Base-by-base conservation (phyloP, 257 asterid genomes). In the Rhazya stricta region DNA sequence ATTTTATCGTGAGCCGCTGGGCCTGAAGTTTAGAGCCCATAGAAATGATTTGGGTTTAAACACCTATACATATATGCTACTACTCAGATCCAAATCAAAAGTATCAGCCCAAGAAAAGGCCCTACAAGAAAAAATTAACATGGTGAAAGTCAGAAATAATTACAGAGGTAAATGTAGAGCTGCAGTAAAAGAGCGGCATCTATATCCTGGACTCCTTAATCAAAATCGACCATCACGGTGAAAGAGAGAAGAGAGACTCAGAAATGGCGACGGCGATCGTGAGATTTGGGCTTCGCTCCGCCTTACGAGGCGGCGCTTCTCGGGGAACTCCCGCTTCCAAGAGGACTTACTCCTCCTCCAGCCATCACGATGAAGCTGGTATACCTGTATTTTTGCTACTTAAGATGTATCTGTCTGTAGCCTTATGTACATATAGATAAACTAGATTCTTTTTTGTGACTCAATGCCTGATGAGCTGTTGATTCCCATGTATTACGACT, bases 291-390 rank as follows among this genome's bases (percentile, higher is more conserved):
- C 67, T 90, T 74, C 97, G 98, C 76, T 83, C 95, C 78, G 91
- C 91, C 86, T 84, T 89, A 23, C 92, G 96, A 56, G 84, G 93
- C 13, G 84, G 97, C 70, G 86, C 86, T 25, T 41, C 94, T 76
- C 87, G 88, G 70, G 77, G 72, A 42, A 48, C 88, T 73, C 82
- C 84, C 25, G 88, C 86, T 71, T 48, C 93, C 34, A 89, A 82
- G 85, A 87, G 95, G 57, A 68, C 90, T 62, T 89, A 87, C 77
- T 75, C 99, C 71, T 74, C 97, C 77, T 83, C 96, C 10, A 76
- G 87, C 29, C 86, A 63, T 43, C 91, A 81, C 65, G 97, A 92
- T 61, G 99, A 92, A 85, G 97, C 99, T 45, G 90, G 99, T 94
- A 89, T 12, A 48, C 56, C 36, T n/a, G 54, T 71, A 32, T 69